These are phyloP conservation scores for Oryza australiensis DNA, from an alignment of 176 grass and related monocot species.

Conservation along the genomic window DNA sequence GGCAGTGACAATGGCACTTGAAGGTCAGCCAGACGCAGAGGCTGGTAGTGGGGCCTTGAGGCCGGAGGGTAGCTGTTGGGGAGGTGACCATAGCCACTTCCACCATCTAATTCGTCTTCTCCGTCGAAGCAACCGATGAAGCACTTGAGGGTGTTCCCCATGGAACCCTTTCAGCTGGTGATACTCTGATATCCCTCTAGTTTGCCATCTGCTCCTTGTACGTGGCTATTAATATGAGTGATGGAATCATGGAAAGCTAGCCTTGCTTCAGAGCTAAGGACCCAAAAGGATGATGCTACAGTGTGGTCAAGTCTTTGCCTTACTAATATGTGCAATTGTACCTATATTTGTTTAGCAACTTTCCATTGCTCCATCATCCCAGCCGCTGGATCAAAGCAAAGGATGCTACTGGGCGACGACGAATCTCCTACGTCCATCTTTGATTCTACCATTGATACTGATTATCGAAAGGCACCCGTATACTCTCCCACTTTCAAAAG, in stretches of 20 bases:
- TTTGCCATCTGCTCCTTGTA: background rate
- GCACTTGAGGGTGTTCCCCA: background rate
- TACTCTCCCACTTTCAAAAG: background rate
- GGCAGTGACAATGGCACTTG: no score
- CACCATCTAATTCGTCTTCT: background rate
- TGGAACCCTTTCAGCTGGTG: background rate
- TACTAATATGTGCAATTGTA: no score
- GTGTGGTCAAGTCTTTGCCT: no score
- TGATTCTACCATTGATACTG: background rate
- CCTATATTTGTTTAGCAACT: no score
- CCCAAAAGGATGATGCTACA: background rate
- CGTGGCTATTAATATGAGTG: background rate
- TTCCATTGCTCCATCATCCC: no score
- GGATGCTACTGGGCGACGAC: no score
- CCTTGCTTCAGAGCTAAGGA: background rate
- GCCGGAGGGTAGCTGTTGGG: background rate
- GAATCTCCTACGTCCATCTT: background rate
- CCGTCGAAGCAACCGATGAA: background rate
- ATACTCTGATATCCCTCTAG: background rate
- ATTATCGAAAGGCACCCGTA: background rate
- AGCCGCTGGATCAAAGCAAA: no score
- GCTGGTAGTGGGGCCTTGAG: no score
- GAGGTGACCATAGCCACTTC: no score
- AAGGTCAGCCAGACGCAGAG: no score
- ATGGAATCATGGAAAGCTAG: background rate